Evolutionary conservation across 352 stramenopile genomes (phyloP), one percentile per base, ranked within the genome.

Genomic region (Aphanomyces cochlioides): DNA sequence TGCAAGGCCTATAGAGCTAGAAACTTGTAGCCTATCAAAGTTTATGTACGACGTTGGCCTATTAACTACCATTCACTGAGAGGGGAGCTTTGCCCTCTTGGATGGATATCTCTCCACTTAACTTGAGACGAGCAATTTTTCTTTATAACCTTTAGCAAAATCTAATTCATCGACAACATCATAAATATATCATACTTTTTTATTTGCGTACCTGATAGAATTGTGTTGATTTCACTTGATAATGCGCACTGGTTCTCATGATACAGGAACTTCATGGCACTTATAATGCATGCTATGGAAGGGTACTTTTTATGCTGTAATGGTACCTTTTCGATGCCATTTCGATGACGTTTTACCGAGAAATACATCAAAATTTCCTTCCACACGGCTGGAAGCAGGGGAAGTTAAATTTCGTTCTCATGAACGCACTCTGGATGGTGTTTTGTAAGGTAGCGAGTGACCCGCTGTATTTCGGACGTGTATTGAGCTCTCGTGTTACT

Each of bases 251-350:
- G 7, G 10, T 37, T 21, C 12, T 61, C 54, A 12, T 21, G 39
- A 17, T 61, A 61, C 28, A 41, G 7, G 43, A 45, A 61, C 21
- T 61, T 61, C 28, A 61, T 61, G 7, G 54, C 54, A 61, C 54
- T 61, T 5, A 41, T 8, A 40, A 61, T 37, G n/a, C 54, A 21
- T 17, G 28, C 43, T 21, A 61, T 61, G 12, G 54, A 45, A 37
- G 54, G 28, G 21, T 61, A 39, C 13, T 21, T 45, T 15, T 61
- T 61, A 37, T 41, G 43, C 6, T 38, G 54, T 40, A 17, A 37
- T 6, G 54, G 54, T 40, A 61, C 54, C 28, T 19, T 5, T 40
- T 61, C 54, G 12, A 61, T 36, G 12, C 54, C 54, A 19, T n/a
- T 28, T 37, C 54, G 54, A 61, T 17, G 39, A 17, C 54, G 54